These are phyloP conservation scores for Diversispora eburnea DNA, from an alignment of 192 early-diverging fungal species.

Conservation along the genomic window DNA sequence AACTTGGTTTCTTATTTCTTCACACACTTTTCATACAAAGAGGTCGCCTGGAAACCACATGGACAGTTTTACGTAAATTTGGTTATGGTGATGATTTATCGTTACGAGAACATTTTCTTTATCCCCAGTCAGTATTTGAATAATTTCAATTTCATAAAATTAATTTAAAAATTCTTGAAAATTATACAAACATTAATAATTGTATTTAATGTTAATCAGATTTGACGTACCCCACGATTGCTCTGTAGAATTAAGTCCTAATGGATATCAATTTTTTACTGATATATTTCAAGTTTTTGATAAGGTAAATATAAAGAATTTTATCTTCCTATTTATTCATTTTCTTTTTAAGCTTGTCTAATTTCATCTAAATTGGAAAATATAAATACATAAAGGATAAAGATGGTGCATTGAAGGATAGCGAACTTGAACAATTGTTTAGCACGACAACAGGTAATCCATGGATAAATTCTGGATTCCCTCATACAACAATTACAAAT, in stretches of 20 bases:
- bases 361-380: too few relatives aligned
- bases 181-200: not conserved
- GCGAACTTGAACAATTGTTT: slow-evolving; percentile 84
- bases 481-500: slow-evolving; percentile 87
- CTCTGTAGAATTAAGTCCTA: slow-evolving; percentile 89
- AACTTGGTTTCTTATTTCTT: slow-evolving; percentile 86
- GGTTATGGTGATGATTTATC: slow-evolving; percentile 96
- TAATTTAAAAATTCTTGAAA: not conserved
- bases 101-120: slow-evolving; percentile 86
- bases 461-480: slow-evolving; percentile 86
- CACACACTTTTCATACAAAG: slow-evolving; percentile 96
- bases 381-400: too few relatives aligned
- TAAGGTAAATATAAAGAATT: slow-evolving; percentile 48
- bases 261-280: slow-evolving; percentile 93
- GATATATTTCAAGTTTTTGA: slow-evolving; percentile 94
- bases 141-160: not conserved
- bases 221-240: slow-evolving; percentile 87
- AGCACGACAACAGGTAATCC: slow-evolving; percentile 86
- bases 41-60: slow-evolving; percentile 96
- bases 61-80: slow-evolving; percentile 94
- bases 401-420: slow-evolving; percentile 86
- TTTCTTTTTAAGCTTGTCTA: too few relatives aligned
- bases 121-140: slow-evolving; percentile 57
- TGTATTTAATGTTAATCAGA: slow-evolving; percentile 34
- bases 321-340: not conserved